Conservation (phyloP, 1,139 yeast genomes). For the Hansenula anomala region DNA sequence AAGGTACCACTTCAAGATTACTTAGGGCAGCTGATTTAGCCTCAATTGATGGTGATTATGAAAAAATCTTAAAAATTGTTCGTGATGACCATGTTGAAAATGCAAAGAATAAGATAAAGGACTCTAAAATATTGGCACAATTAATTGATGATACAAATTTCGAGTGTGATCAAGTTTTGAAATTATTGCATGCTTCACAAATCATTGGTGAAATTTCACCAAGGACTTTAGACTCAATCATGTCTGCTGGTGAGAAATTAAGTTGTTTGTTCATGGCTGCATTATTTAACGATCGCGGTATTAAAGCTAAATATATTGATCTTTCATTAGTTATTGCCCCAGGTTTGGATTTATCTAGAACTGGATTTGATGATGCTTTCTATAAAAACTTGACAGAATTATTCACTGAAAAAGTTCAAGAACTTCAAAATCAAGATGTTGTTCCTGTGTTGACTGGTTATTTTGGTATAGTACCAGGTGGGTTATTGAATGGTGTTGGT, state of each 20-base stretch:
- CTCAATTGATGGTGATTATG: slow-evolving; percentile 44
- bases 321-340: slow-evolving; percentile 66
- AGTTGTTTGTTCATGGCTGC: slow-evolving; percentile 87
- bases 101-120: slow-evolving; percentile 52
- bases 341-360: slow-evolving; percentile 45
- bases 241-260: slow-evolving; percentile 92
- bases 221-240: slow-evolving; percentile 81
- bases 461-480: slow-evolving; percentile 93
- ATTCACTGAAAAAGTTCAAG: slow-evolving; percentile 52
- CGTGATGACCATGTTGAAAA: slow-evolving; percentile 74
- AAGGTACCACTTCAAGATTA: slow-evolving; percentile 89
- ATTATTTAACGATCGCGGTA: slow-evolving; percentile 74
- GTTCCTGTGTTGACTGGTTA: slow-evolving; percentile 95
- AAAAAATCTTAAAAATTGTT: slow-evolving; percentile 52
- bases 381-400: slow-evolving; percentile 58
- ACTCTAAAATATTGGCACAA: slow-evolving; percentile 37
- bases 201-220: slow-evolving; percentile 89
- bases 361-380: slow-evolving; percentile 60
- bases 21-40: slow-evolving; percentile 79
- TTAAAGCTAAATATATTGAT: slow-evolving; percentile 74
- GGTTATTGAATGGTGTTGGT: slow-evolving; percentile 86
- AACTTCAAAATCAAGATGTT: slow-evolving; percentile 34
- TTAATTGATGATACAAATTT: slow-evolving; percentile 52
- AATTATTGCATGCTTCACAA: slow-evolving; percentile 79
- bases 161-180: slow-evolving; percentile 65